These are phyloP conservation scores for Xylaria sp. DNA, from an alignment of 2,329 filamentous ascomycete species.

Conservation along the genomic window DNA sequence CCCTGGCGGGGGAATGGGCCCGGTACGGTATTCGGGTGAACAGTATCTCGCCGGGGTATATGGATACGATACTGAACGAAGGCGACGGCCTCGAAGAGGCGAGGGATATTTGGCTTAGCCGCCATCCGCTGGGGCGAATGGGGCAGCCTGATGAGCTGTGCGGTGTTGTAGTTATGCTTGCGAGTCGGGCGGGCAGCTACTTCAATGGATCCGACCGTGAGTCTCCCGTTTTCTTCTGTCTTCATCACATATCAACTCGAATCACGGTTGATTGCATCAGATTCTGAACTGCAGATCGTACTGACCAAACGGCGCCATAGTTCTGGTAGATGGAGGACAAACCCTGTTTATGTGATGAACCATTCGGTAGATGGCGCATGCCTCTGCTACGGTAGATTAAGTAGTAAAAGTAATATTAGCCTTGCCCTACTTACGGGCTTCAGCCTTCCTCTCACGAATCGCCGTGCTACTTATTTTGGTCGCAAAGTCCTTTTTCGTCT, in stretches of 20 bases:
- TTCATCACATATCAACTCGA: not conserved
- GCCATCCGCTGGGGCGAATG: conserved; percentile 74
- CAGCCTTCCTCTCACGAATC: conserved; percentile 66
- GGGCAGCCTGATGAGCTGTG: conserved; percentile 70
- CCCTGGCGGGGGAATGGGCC: conserved; percentile 78
- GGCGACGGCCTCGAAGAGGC: conserved; percentile 66
- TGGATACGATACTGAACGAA: conserved; percentile 79
- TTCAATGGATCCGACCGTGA: conserved; percentile 71
- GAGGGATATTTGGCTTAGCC: conserved; percentile 64
- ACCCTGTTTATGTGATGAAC: conserved; percentile 47
- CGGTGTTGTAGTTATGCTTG: conserved; percentile 69
- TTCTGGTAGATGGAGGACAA: conserved; percentile 70
- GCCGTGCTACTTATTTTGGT: conserved; percentile 93
- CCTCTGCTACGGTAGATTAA: conserved; percentile 6
- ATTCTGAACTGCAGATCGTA: conserved; percentile 4
- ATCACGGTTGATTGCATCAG: not conserved
- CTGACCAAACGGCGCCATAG: conserved; percentile 20
- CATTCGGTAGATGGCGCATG: conserved; percentile 1
- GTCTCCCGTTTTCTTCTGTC: conserved; percentile 8
- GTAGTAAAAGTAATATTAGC: conserved; percentile 4
- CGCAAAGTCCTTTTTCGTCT: conserved; percentile 72
- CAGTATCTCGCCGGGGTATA: conserved; percentile 76
- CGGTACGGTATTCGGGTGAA: conserved; percentile 76
- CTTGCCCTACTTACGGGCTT: conserved; percentile 34
- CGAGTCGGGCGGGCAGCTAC: conserved; percentile 70